A percentile compares a stretch with the other conserved stretches of the same genome.
Evolutionary conservation across 768 basidiomycete species (phyloP).

Genomic region (Lactarius indigo): DNA sequence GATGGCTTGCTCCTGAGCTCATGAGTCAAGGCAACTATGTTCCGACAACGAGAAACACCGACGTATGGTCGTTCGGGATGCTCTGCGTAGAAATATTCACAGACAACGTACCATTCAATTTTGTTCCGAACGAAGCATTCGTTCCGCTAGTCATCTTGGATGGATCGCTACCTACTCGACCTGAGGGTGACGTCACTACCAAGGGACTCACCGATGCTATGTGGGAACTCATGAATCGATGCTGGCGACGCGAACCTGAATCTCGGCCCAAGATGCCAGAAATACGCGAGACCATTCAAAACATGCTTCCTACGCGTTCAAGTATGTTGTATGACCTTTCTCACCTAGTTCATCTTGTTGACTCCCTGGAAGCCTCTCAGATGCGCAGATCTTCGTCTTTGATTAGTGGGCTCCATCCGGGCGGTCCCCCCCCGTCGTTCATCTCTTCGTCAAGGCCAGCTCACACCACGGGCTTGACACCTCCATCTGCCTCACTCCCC

Average conservation of each 20-base stretch:
- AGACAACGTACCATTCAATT: slow-evolving; percentile 39
- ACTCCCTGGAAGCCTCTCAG: slow-evolving; percentile 5
- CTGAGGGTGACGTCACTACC: slow-evolving; percentile 30
- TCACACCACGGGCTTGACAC: not conserved
- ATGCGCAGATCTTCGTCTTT: not conserved
- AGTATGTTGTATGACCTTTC: slow-evolving; percentile 1
- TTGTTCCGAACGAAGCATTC: slow-evolving; percentile 33
- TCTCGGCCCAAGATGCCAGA: slow-evolving; percentile 39
- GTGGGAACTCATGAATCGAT: slow-evolving; percentile 43
- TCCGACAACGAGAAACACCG: slow-evolving; percentile 35
- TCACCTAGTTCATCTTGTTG: not conserved
- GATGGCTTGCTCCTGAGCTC: slow-evolving; percentile 25
- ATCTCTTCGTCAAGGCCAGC: slow-evolving; percentile 6
- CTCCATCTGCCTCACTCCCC: slow-evolving; percentile 1
- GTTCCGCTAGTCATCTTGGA: slow-evolving; percentile 38
- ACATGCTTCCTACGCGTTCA: slow-evolving; percentile 13
- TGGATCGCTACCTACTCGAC: slow-evolving; percentile 39
- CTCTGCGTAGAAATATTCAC: slow-evolving; percentile 45
- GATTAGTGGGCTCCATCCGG: not conserved
- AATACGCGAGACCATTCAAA: slow-evolving; percentile 29
- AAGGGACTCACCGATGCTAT: slow-evolving; percentile 38
- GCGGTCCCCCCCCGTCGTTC: not conserved
- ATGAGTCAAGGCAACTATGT: not conserved
- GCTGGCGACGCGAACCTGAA: slow-evolving; percentile 42
- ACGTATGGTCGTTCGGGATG: slow-evolving; percentile 51